Percentiles rank a stretch among this genome's conserved stretches.
phyloP scores from a whole-genome alignment of 164 flowering plant species.

The Magnolia sinica region DNA sequence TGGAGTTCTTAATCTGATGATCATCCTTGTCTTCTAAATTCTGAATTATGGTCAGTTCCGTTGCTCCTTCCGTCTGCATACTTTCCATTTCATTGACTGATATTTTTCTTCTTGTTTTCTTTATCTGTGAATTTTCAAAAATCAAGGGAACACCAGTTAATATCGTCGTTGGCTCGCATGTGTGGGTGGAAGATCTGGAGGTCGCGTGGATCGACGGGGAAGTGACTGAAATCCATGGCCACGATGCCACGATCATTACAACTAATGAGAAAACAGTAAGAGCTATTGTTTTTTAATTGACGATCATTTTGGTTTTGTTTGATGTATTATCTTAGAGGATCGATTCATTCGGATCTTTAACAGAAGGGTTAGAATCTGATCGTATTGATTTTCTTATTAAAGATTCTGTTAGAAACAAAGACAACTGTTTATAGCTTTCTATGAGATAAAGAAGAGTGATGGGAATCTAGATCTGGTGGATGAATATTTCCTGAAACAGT shows the following conservation, averaged over 20 bases:
- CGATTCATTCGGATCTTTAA: not conserved
- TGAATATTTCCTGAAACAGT: not conserved
- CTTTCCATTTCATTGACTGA: not conserved
- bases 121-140: constrained; percentile 11
- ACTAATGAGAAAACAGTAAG: constrained; percentile 59
- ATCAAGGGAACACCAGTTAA: constrained; percentile 74
- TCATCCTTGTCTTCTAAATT: constrained; percentile 27
- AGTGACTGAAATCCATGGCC: constrained; percentile 56
- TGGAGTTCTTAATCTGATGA: constrained; percentile 16
- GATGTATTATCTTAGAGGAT: not conserved
- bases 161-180: constrained; percentile 74
- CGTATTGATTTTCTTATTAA: not conserved
- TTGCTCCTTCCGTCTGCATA: not conserved
- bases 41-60: constrained; percentile 36
- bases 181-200: constrained; percentile 76
- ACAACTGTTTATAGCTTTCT: not conserved
- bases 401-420: not conserved
- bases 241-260: constrained; percentile 45
- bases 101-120: not conserved
- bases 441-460: not conserved
- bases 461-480: not conserved
- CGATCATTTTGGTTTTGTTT: not conserved
- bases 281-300: not conserved
- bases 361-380: constrained; percentile 1
- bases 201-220: constrained; percentile 78